These are phyloP conservation scores for Phytopythium helicoides DNA, from an alignment of 352 stramenopile species.

Conservation along the genomic window DNA sequence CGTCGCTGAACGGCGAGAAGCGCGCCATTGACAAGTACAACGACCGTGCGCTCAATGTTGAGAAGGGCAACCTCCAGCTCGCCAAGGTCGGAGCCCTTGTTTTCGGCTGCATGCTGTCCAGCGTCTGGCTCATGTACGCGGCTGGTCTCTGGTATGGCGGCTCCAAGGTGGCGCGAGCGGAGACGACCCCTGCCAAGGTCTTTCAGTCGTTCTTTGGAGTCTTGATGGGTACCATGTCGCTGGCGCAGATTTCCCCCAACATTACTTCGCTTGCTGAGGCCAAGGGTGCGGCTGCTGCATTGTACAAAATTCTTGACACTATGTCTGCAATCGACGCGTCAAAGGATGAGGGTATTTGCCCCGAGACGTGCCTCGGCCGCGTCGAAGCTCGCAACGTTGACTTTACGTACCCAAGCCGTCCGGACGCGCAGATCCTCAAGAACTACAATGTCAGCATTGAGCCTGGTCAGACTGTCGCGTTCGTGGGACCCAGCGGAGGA, in stretches of 20 bases:
- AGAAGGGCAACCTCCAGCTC: slow-evolving; percentile 39
- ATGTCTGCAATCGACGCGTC: slow-evolving; percentile 45
- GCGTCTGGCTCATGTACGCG: slow-evolving; percentile 48
- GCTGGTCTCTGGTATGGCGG: slow-evolving; percentile 56
- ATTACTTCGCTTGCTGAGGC: slow-evolving; percentile 36
- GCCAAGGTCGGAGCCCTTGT: slow-evolving; percentile 28
- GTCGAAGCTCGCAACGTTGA: slow-evolving; percentile 56
- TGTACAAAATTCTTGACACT: slow-evolving; percentile 56
- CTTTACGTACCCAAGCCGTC: slow-evolving; percentile 79
- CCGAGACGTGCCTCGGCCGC: slow-evolving; percentile 38
- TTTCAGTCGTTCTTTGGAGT: slow-evolving; percentile 51
- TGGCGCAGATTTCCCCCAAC: slow-evolving; percentile 51
- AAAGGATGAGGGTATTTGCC: no score
- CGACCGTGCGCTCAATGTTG: slow-evolving; percentile 19
- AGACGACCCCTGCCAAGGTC: slow-evolving; percentile 29
- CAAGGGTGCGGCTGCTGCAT: slow-evolving; percentile 21
- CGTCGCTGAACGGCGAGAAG: slow-evolving; percentile 35
- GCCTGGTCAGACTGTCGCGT: slow-evolving; percentile 75
- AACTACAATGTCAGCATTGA: slow-evolving; percentile 72
- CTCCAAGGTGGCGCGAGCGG: slow-evolving; percentile 28
- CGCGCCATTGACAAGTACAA: slow-evolving; percentile 34
- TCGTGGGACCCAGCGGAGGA: slow-evolving; percentile 83
- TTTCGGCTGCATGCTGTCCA: slow-evolving; percentile 33
- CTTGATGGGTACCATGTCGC: slow-evolving; percentile 29
- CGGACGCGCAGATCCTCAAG: slow-evolving; percentile 60